Percentiles rank a stretch among this genome's conserved stretches.
Conservation (phyloP, 2,329 filamentous ascomycete genomes). For the Pyricularia pennisetigena region DNA sequence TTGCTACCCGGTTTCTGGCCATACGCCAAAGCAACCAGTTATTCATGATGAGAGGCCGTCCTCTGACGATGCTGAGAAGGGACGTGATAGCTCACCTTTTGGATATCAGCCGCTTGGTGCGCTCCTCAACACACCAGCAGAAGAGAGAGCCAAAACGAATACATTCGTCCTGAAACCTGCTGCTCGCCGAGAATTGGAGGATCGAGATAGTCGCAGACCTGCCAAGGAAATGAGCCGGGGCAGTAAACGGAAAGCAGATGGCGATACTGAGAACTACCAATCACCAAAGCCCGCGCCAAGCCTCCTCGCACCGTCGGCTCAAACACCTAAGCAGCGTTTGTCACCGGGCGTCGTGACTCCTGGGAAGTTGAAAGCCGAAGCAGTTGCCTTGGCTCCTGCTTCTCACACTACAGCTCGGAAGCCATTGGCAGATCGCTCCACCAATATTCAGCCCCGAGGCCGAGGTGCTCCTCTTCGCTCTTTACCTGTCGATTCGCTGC, state of each 20-base stretch:
- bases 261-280: neutral
- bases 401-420: neutral
- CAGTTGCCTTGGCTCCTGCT: neutral
- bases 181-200: neutral
- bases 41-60: neutral
- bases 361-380: neutral
- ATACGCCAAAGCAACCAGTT: neutral
- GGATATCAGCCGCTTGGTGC: neutral
- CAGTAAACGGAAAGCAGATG: neutral
- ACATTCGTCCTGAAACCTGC: neutral
- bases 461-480: constrained; percentile 36
- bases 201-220: neutral
- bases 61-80: neutral
- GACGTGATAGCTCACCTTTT: constrained; percentile 1
- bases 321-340: neutral
- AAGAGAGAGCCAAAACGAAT: neutral
- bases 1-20: neutral
- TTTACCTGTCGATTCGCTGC: constrained; percentile 46
- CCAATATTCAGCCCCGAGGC: neutral
- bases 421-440: neutral
- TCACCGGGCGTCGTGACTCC: neutral
- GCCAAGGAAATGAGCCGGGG: neutral
- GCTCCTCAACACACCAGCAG: constrained; percentile 2
- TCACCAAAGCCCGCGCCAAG: neutral
- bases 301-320: neutral